These are phyloP conservation scores for Euptelea pleiosperma DNA, from an alignment of 164 flowering plant species.

Conservation along the genomic window DNA sequence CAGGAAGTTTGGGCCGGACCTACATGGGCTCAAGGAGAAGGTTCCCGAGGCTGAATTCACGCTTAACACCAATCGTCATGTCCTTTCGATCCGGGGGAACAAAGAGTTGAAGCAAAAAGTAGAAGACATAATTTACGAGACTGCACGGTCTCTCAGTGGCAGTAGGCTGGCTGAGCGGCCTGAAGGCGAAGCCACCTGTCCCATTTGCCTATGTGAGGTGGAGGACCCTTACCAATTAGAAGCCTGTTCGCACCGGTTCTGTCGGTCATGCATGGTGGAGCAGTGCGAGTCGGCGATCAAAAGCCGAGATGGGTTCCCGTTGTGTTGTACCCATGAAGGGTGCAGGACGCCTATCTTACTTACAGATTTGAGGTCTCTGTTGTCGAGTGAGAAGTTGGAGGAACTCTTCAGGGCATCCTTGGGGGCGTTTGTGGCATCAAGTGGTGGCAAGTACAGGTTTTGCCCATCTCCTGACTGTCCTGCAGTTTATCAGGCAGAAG, in stretches of 20 bases:
- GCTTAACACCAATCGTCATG: slow-evolving; percentile 59
- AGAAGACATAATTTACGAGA: slow-evolving; percentile 50
- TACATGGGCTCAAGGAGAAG: slow-evolving; percentile 66
- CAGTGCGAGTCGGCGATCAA: slow-evolving; percentile 79
- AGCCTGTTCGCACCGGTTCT: slow-evolving; percentile 64
- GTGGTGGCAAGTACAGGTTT: slow-evolving; percentile 64
- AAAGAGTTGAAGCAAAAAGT: slow-evolving; percentile 58
- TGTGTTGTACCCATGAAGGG: slow-evolving; percentile 53
- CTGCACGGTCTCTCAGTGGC: slow-evolving; percentile 28
- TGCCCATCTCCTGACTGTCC: slow-evolving; percentile 98
- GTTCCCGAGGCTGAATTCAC: slow-evolving; percentile 57
- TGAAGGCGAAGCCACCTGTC: slow-evolving; percentile 45
- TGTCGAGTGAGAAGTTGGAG: slow-evolving; percentile 61
- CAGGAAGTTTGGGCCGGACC: slow-evolving; percentile 72
- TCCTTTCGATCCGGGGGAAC: slow-evolving; percentile 53
- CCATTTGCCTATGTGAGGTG: slow-evolving; percentile 83
- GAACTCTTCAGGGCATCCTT: slow-evolving; percentile 84
- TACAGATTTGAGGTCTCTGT: slow-evolving; percentile 53
- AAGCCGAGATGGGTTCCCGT: slow-evolving; percentile 64
- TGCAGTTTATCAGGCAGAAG: slow-evolving; percentile 59
- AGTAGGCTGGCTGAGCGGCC: slow-evolving; percentile 12
- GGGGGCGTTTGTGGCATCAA: slow-evolving; percentile 58
- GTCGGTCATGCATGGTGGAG: slow-evolving; percentile 69
- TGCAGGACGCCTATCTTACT: slow-evolving; percentile 51
- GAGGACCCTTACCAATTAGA: slow-evolving; percentile 74